Evolutionary conservation across 257 asterid genomes (phyloP).

Genomic region (Perilla frutescens): DNA sequence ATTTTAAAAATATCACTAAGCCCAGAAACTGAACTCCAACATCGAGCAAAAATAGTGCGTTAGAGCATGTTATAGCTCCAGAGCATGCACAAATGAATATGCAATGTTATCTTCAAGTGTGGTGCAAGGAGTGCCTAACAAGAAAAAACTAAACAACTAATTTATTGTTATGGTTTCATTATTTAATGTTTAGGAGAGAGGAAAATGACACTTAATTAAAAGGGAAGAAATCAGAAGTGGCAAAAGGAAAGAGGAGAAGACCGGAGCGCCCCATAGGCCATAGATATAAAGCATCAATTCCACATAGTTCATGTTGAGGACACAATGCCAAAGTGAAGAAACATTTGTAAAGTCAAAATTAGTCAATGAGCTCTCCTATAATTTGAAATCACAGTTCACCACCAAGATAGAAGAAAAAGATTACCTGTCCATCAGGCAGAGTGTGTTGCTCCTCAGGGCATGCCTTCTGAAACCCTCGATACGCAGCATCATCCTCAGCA

Average conservation of each 20-base stretch:
- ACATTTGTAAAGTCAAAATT: constrained; percentile 7
- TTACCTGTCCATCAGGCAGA: constrained; percentile 97
- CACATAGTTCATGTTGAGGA: background rate
- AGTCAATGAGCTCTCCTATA: constrained; percentile 6
- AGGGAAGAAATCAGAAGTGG: background rate
- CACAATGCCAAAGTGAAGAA: background rate
- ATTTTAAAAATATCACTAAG: background rate
- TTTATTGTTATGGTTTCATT: too few relatives aligned
- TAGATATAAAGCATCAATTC: background rate
- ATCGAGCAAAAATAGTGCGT: background rate
- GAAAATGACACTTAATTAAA: too few relatives aligned
- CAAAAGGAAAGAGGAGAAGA: background rate
- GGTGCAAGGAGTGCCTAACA: too few relatives aligned
- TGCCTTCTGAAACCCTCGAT: constrained; percentile 55
- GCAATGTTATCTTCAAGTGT: too few relatives aligned
- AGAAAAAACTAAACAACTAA: too few relatives aligned
- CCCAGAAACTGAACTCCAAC: constrained; percentile 10
- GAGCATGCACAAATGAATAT: constrained; percentile 1
- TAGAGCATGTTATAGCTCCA: background rate
- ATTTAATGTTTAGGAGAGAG: background rate
- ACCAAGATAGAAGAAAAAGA: constrained; percentile 26
- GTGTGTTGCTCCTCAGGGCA: constrained; percentile 81
- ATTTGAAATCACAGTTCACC: constrained; percentile 9
- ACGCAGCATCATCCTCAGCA: constrained; percentile 74
- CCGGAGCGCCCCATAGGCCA: background rate